Evolutionary conservation across 176 grass and related monocot genomes (phyloP).

Genomic region (Oryza punctata): DNA sequence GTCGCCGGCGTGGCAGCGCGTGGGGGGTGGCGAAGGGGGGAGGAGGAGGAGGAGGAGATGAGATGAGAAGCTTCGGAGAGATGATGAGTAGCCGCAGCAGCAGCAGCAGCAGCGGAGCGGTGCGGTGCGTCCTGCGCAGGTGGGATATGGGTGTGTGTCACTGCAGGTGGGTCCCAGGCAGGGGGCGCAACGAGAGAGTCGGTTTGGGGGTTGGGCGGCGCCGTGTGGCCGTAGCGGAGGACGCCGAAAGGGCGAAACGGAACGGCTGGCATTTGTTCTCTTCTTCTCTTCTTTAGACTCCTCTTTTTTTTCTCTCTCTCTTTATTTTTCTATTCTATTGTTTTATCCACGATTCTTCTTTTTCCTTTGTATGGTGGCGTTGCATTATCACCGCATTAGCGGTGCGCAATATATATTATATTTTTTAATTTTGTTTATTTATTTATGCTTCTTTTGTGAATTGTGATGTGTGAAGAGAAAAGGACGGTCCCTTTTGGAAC

Average conservation of each 20-base stretch:
- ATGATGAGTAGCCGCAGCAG: slow-evolving; percentile 23
- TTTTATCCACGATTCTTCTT: background rate
- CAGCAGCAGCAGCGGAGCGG: background rate
- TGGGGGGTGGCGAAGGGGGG: background rate
- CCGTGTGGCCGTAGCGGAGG: slow-evolving; percentile 3
- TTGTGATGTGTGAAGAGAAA: background rate
- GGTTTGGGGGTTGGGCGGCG: background rate
- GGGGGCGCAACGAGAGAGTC: background rate
- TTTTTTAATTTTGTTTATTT: background rate
- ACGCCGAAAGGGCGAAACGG: slow-evolving; percentile 19
- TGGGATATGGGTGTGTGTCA: slow-evolving; percentile 12
- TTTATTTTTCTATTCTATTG: background rate
- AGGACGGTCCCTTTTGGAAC: background rate
- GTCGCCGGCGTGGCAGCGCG: background rate
- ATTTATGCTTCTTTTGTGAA: background rate
- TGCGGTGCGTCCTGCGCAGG: slow-evolving; percentile 3
- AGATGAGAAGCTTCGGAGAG: slow-evolving; percentile 44
- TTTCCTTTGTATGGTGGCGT: background rate
- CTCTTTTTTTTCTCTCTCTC: too few relatives aligned
- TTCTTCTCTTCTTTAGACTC: background rate
- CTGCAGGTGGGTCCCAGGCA: background rate
- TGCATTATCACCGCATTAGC: background rate
- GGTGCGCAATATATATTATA: background rate
- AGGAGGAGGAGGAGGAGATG: background rate
- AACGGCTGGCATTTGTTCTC: slow-evolving; percentile 25